phyloP scores from a whole-genome alignment of 306 rosid species.

The Begonia masoniana region DNA sequence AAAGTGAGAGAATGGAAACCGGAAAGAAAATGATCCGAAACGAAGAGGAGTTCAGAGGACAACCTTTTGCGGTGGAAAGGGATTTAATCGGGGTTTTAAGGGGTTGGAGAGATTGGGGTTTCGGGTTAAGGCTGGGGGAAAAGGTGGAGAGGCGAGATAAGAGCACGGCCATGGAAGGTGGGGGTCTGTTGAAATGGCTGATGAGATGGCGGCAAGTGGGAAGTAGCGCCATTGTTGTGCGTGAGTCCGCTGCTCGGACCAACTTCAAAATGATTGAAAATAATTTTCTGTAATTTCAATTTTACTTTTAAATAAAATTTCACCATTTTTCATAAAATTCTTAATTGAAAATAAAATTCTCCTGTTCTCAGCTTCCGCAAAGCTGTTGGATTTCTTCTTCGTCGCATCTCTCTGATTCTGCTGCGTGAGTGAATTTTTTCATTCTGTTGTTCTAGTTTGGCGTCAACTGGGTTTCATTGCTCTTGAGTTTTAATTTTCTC shows the following conservation, averaged over 20 bases:
- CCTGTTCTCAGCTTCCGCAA: too few species aligned
- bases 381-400: too few species aligned
- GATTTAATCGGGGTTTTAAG: conserved; percentile 7
- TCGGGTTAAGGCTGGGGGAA: neutral
- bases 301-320: too few species aligned
- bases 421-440: too few species aligned
- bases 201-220: conserved; percentile 21
- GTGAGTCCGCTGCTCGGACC: neutral
- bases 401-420: too few species aligned
- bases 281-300: too few species aligned
- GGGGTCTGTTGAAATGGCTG: conserved; percentile 18
- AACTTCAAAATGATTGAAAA: too few species aligned
- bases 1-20: neutral
- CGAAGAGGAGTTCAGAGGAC: neutral
- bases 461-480: too few species aligned
- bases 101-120: conserved; percentile 6
- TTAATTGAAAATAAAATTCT: too few species aligned
- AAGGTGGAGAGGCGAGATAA: neutral
- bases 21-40: neutral
- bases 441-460: too few species aligned
- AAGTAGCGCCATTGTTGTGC: conserved; percentile 11
- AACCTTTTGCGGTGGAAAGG: conserved; percentile 12
- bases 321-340: too few species aligned
- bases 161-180: conserved; percentile 3
- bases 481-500: too few species aligned